A percentile compares a stretch with the other conserved stretches of the same genome.
phyloP scores from a whole-genome alignment of 1,139 yeast species.

The Groenewaldozyma auringiensis region DNA sequence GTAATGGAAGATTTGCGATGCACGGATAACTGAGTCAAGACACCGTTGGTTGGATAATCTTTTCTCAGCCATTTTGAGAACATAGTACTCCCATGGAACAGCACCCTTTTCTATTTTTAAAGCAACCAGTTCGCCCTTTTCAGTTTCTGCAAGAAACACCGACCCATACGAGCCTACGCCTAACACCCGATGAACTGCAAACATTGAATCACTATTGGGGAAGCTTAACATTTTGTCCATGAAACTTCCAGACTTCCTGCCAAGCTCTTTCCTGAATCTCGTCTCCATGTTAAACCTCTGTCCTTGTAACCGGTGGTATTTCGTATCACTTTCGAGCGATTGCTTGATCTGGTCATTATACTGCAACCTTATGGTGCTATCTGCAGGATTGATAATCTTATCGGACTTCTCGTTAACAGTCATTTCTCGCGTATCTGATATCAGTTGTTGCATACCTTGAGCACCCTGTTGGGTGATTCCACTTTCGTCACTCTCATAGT shows the following conservation, averaged over 20 bases:
- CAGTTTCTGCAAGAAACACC: slow-evolving; percentile 67
- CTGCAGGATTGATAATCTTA: slow-evolving; percentile 1
- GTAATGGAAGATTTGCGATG: slow-evolving; percentile 49
- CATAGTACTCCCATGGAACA: slow-evolving; percentile 76
- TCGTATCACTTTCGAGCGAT: not conserved
- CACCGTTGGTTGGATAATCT: slow-evolving; percentile 26
- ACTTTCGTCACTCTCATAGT: slow-evolving; percentile 9
- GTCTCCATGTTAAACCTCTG: not conserved
- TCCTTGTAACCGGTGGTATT: not conserved
- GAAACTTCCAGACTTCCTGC: slow-evolving; percentile 8
- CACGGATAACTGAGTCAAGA: slow-evolving; percentile 41
- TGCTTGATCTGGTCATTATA: not conserved
- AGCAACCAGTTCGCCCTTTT: slow-evolving; percentile 52
- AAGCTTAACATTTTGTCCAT: slow-evolving; percentile 12
- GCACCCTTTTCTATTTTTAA: slow-evolving; percentile 68
- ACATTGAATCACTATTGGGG: slow-evolving; percentile 23
- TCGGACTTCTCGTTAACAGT: slow-evolving; percentile 12
- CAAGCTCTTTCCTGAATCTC: not conserved
- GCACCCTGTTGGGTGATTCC: slow-evolving; percentile 2
- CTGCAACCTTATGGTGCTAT: not conserved
- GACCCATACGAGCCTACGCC: slow-evolving; percentile 80
- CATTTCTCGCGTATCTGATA: slow-evolving; percentile 12
- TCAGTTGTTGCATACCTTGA: slow-evolving; percentile 15
- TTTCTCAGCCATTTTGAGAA: slow-evolving; percentile 32
- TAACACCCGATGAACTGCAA: slow-evolving; percentile 50